Evolutionary conservation across 2,329 filamentous ascomycete genomes (phyloP).

Genomic region (Simplicillium aogashimaense): DNA sequence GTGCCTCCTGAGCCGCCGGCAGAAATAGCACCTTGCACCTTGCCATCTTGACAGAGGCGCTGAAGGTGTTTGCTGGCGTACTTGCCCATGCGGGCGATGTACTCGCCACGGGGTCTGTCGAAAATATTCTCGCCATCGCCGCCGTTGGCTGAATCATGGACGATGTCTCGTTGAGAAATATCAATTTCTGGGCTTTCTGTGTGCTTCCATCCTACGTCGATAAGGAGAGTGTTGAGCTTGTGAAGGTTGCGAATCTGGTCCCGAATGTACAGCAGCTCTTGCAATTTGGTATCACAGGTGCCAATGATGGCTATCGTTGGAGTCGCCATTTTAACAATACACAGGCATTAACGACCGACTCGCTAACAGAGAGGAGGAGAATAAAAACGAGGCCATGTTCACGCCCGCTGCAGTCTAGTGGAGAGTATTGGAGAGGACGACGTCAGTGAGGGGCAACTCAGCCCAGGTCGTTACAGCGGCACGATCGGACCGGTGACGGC

Average conservation of each 20-base stretch:
- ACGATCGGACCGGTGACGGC: too few species aligned
- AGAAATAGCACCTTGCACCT: slow-evolving; percentile 46
- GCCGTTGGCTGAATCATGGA: slow-evolving; percentile 16
- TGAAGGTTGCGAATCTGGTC: slow-evolving; percentile 26
- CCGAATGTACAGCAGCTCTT: slow-evolving; percentile 46
- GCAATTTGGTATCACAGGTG: slow-evolving; percentile 55
- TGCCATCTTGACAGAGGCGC: slow-evolving; percentile 21
- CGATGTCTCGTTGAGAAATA: slow-evolving; percentile 31
- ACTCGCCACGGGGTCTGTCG: slow-evolving; percentile 37
- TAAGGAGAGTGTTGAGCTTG: not conserved
- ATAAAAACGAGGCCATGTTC: too few species aligned
- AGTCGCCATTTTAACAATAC: slow-evolving; percentile 15
- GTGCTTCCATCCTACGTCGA: slow-evolving; percentile 36
- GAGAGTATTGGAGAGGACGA: not conserved
- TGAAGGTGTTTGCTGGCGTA: slow-evolving; percentile 32
- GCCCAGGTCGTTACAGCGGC: slow-evolving; percentile 1
- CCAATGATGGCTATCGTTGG: slow-evolving; percentile 41
- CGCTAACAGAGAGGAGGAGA: too few species aligned
- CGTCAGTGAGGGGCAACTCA: too few species aligned
- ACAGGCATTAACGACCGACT: too few species aligned
- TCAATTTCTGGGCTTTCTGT: slow-evolving; percentile 33
- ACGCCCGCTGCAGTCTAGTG: not conserved
- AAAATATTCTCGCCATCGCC: slow-evolving; percentile 20
- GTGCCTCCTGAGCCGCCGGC: slow-evolving; percentile 57
- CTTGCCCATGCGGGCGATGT: slow-evolving; percentile 44